These are phyloP conservation scores for Colletotrichum tamarilloi DNA, from an alignment of 2,329 filamentous ascomycete species.

Conservation along the genomic window DNA sequence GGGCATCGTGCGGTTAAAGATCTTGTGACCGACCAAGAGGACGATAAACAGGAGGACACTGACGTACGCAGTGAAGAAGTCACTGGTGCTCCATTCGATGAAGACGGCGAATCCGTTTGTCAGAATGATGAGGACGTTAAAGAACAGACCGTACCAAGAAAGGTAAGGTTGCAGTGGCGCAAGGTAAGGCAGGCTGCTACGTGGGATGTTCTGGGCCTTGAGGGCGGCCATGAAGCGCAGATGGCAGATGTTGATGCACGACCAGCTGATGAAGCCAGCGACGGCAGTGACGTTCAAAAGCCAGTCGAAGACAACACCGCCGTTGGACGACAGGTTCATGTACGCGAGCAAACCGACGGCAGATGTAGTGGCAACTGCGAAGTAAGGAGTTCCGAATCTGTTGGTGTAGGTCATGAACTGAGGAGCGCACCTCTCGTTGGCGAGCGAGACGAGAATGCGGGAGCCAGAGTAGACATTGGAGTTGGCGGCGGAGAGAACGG, in stretches of 20 bases:
- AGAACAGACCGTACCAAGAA: conserved; percentile 73
- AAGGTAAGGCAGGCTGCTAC: conserved; percentile 68
- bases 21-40: conserved; percentile 71
- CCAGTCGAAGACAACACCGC: conserved; percentile 76
- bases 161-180: conserved; percentile 73
- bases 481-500: conserved; percentile 82
- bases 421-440: conserved; percentile 72
- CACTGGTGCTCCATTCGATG: conserved; percentile 68
- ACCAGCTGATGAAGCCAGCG: conserved; percentile 78
- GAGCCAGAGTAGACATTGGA: conserved; percentile 81
- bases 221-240: conserved; percentile 74
- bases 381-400: conserved; percentile 70
- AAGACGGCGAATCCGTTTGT: conserved; percentile 78
- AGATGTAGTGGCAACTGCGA: conserved; percentile 66
- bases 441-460: conserved; percentile 74
- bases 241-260: conserved; percentile 72
- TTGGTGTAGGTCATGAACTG: conserved; percentile 69
- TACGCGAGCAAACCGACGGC: conserved; percentile 73
- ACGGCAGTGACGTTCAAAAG: conserved; percentile 77
- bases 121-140: conserved; percentile 71
- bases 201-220: conserved; percentile 65
- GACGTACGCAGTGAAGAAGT: conserved; percentile 74
- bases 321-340: conserved; percentile 71
- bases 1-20: conserved; percentile 52
- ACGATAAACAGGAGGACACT: conserved; percentile 72